A percentile compares a stretch with the other conserved stretches of the same genome.
These are phyloP conservation scores for Ophiostoma sp. DNA, from an alignment of 2,329 filamentous ascomycete genomes.

Conservation along the genomic window DNA sequence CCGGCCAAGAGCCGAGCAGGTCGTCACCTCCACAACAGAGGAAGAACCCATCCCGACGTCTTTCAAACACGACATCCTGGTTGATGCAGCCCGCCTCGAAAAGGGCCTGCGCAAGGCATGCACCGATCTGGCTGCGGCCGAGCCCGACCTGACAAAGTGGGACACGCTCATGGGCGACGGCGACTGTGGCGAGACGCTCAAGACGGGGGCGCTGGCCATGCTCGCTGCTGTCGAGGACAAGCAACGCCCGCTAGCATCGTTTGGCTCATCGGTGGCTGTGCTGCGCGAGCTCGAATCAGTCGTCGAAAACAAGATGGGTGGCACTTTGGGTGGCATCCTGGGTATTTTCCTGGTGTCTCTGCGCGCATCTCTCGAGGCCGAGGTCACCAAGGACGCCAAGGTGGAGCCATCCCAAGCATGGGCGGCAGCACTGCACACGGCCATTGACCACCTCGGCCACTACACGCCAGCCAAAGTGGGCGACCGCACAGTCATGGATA, in stretches of 20 bases:
- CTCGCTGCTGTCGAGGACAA: constrained; percentile 41
- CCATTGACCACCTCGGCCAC: constrained; percentile 43
- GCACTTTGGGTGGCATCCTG: constrained; percentile 48
- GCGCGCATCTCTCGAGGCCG: constrained; percentile 37
- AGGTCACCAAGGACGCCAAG: constrained; percentile 3
- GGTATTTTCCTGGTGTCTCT: constrained; percentile 52
- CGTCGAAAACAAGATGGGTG: constrained; percentile 48
- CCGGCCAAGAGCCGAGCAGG: constrained; percentile 42
- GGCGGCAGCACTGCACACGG: constrained; percentile 40
- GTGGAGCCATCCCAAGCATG: constrained; percentile 37
- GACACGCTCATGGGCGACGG: constrained; percentile 61
- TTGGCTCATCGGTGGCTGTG: constrained; percentile 45
- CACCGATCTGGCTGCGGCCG: constrained; percentile 50
- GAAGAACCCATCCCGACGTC: not conserved
- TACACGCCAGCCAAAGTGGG: constrained; percentile 53
- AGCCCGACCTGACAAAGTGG: constrained; percentile 59
- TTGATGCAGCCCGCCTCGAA: constrained; percentile 49
- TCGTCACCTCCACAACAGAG: constrained; percentile 32
- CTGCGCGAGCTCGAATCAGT: constrained; percentile 49
- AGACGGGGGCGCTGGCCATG: constrained; percentile 47
- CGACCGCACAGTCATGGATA: constrained; percentile 55
- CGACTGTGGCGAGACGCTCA: constrained; percentile 59
- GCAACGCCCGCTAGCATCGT: constrained; percentile 34
- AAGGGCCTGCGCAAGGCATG: constrained; percentile 52
- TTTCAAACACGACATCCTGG: constrained; percentile 37